These are phyloP conservation scores for Setomelanomma holmii DNA, from an alignment of 2,329 filamentous ascomycete species.

Conservation along the genomic window DNA sequence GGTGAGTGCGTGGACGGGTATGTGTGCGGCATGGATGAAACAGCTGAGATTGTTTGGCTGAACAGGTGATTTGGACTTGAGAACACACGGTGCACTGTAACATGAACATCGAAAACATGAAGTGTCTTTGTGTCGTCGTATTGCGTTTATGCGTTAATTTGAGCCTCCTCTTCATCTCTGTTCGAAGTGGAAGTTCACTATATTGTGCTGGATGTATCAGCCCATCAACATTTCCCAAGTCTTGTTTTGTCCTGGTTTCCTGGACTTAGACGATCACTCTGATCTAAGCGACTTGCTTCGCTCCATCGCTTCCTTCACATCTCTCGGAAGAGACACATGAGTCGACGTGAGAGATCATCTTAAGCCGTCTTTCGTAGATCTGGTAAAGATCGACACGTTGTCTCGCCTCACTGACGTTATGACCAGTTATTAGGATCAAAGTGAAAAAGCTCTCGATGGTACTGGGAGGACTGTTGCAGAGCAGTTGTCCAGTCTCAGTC, in stretches of 20 bases:
- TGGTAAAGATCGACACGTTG: constrained; percentile 6
- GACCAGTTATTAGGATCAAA: constrained; percentile 6
- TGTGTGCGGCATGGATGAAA: constrained; percentile 25
- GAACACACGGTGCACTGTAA: no score
- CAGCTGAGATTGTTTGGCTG: constrained; percentile 7
- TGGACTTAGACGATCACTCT: background rate
- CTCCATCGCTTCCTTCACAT: background rate
- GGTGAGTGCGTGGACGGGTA: constrained; percentile 17
- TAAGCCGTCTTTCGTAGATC: constrained; percentile 4
- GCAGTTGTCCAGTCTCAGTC: constrained; percentile 8
- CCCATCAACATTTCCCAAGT: no score
- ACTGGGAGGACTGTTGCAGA: constrained; percentile 11
- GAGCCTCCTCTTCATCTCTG: no score
- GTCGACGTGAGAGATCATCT: constrained; percentile 1
- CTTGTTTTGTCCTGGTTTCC: no score
- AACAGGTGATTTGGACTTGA: background rate
- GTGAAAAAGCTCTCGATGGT: constrained; percentile 10
- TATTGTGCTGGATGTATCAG: no score
- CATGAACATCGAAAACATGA: no score
- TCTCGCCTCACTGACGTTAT: constrained; percentile 8
- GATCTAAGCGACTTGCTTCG: background rate
- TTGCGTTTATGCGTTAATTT: no score
- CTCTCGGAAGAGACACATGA: background rate
- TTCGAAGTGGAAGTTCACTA: no score
- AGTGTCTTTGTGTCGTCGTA: no score